Percentiles rank a stretch among this genome's conserved stretches.
phyloP scores from a whole-genome alignment of 768 basidiomycete genomes.

The Boletus subparvulus region DNA sequence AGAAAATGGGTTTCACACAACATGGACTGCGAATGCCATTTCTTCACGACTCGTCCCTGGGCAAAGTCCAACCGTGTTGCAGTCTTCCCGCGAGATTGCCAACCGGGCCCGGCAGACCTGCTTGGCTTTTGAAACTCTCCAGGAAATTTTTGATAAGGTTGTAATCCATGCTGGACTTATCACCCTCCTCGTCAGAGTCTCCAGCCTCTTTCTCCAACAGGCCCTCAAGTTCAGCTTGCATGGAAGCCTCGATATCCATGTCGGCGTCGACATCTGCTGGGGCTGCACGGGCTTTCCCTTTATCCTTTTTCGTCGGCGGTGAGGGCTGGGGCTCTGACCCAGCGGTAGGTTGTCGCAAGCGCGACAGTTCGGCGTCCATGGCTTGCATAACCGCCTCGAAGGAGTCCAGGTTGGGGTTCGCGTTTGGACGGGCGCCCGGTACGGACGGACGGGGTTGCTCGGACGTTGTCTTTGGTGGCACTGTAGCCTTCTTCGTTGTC shows the following conservation, averaged over 20 bases:
- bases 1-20: too few relatives aligned
- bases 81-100: slow-evolving; percentile 85
- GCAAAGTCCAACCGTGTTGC: slow-evolving; percentile 71
- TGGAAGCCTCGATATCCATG: slow-evolving; percentile 75
- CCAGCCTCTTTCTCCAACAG: slow-evolving; percentile 49
- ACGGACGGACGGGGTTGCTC: slow-evolving; percentile 20
- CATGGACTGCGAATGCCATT: not conserved
- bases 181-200: slow-evolving; percentile 56
- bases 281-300: slow-evolving; percentile 35
- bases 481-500: slow-evolving; percentile 2
- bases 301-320: slow-evolving; percentile 45
- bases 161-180: slow-evolving; percentile 66
- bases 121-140: slow-evolving; percentile 94
- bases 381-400: slow-evolving; percentile 97
- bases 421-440: slow-evolving; percentile 41
- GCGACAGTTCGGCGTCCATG: slow-evolving; percentile 82
- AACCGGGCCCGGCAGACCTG: slow-evolving; percentile 86
- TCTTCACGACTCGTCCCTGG: slow-evolving; percentile 58
- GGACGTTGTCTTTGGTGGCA: slow-evolving; percentile 6
- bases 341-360: slow-evolving; percentile 34
- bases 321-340: slow-evolving; percentile 15
- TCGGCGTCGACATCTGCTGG: slow-evolving; percentile 46
- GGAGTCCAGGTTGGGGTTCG: slow-evolving; percentile 77
- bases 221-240: slow-evolving; percentile 83
- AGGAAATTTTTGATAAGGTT: slow-evolving; percentile 94